Conservation (phyloP, 2,329 filamentous ascomycete genomes). For the Trichoderma semiorbis region DNA sequence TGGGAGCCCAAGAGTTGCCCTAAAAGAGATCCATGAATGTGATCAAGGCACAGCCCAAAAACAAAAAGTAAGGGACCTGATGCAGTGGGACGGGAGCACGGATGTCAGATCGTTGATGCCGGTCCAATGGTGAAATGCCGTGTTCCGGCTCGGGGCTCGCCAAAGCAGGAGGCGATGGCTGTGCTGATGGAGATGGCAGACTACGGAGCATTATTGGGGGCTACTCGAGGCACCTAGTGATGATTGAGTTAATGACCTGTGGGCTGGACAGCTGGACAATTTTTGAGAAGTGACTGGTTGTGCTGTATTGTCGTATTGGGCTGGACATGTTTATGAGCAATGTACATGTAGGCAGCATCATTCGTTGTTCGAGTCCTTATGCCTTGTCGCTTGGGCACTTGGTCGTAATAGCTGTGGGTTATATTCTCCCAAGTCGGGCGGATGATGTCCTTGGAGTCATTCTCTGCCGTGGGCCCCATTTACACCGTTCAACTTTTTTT, state of each 20-base stretch:
- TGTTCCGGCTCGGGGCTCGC: background rate
- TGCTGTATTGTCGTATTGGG: background rate
- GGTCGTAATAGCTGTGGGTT: background rate
- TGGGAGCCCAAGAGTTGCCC: background rate
- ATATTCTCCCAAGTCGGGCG: background rate
- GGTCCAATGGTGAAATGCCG: conserved; percentile 11
- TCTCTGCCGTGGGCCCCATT: background rate
- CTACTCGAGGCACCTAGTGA: background rate
- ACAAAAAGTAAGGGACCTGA: background rate
- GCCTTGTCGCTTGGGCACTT: background rate
- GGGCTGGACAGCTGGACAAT: background rate
- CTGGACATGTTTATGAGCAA: background rate
- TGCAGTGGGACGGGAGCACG: conserved; percentile 11
- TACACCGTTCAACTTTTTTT: background rate
- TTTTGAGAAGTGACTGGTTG: background rate
- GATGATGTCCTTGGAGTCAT: background rate
- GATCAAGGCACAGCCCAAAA: background rate
- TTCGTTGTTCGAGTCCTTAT: background rate
- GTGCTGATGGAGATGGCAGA: background rate
- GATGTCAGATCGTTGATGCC: conserved; percentile 4
- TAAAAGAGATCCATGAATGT: background rate
- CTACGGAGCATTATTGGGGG: background rate
- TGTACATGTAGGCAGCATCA: background rate
- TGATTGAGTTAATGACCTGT: background rate
- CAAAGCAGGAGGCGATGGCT: background rate